Conservation (phyloP, 2,329 filamentous ascomycete genomes). For the Ceratocystiopsis sp. region DNA sequence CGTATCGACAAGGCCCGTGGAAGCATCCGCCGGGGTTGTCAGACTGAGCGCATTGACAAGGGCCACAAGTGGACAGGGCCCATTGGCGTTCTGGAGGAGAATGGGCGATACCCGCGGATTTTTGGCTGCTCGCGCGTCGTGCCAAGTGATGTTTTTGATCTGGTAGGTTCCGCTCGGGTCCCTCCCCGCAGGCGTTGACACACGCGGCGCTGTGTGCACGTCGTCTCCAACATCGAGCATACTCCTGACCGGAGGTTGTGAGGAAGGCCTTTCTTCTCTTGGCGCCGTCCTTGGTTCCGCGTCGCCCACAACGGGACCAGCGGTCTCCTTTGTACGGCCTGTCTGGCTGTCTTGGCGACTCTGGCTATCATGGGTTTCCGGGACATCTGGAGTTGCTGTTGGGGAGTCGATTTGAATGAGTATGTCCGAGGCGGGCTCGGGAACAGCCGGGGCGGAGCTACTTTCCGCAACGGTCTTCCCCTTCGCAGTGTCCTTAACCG, state of each 20-base stretch:
- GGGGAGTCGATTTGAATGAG: conserved; percentile 4
- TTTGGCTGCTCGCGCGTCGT: conserved; percentile 42
- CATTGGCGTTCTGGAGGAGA: conserved; percentile 82
- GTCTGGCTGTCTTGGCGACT: no score
- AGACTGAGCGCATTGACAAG: conserved; percentile 83
- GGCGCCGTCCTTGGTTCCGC: no score
- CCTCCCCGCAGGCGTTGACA: conserved; percentile 18
- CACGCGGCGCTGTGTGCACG: conserved; percentile 18
- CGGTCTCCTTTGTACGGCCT: no score
- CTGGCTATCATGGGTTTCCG: no score
- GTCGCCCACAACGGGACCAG: no score
- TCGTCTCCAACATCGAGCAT: conserved; percentile 11
- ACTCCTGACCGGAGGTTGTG: conserved; percentile 12
- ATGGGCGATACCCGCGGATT: conserved; percentile 67
- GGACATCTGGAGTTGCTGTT: not conserved
- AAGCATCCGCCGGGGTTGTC: conserved; percentile 49
- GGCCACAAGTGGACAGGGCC: conserved; percentile 82
- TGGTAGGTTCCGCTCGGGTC: conserved; percentile 63
- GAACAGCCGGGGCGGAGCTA: no score
- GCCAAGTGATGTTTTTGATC: conserved; percentile 82
- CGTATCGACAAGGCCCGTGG: conserved; percentile 61
- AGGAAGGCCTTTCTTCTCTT: conserved; percentile 8
- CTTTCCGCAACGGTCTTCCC: not conserved
- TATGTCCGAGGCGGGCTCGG: conserved; percentile 5
- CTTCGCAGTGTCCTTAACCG: not conserved